These are phyloP conservation scores for Boletus rubropictus DNA, from an alignment of 768 basidiomycete genomes.

Conservation along the genomic window DNA sequence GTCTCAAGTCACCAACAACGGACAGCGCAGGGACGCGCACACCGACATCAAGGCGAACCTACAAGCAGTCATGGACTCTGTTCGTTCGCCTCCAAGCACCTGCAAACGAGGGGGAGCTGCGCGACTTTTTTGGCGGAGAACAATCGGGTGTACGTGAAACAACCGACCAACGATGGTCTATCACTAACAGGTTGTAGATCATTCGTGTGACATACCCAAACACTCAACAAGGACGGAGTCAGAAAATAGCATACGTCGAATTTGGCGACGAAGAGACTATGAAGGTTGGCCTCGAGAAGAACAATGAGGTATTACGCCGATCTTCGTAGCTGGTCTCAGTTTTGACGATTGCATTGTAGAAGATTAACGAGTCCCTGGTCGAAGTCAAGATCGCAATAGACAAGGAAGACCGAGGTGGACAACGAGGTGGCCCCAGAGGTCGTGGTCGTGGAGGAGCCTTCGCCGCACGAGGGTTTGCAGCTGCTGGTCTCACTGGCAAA, in stretches of 20 bases:
- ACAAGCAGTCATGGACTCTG: constrained; percentile 78
- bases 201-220: constrained; percentile 59
- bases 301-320: constrained; percentile 51
- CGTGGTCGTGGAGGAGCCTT: constrained; percentile 45
- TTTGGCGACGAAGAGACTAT: constrained; percentile 85
- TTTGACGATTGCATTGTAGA: constrained; percentile 37
- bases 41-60: constrained; percentile 58
- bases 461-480: constrained; percentile 60
- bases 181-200: constrained; percentile 41
- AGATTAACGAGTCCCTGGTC: constrained; percentile 58
- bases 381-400: constrained; percentile 73
- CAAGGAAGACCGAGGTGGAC: constrained; percentile 36
- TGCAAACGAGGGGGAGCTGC: constrained; percentile 58
- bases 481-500: constrained; percentile 54
- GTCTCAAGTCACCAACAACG: constrained; percentile 50
- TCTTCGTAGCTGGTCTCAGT: constrained; percentile 1
- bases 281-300: constrained; percentile 71
- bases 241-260: constrained; percentile 77
- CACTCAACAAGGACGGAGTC: constrained; percentile 41
- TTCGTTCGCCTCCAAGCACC: constrained; percentile 63
- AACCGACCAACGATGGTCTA: not conserved
- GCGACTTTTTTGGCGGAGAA: constrained; percentile 72
- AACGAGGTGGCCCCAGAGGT: constrained; percentile 50
- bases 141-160: constrained; percentile 54
- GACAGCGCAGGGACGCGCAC: constrained; percentile 64